Conservation (phyloP, 306 rosid genomes). For the Trifolium repens region DNA sequence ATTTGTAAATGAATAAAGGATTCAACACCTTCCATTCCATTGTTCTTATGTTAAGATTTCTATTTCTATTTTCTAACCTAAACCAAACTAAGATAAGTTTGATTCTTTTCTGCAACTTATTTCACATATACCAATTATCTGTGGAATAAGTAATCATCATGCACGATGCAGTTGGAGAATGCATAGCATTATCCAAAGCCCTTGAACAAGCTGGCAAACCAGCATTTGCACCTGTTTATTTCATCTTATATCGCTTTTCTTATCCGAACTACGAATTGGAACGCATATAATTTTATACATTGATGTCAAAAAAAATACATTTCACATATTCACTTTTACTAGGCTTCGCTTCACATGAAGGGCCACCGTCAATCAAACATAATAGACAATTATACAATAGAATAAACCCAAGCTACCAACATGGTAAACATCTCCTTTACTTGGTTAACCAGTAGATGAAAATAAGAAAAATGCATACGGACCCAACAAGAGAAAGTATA, state of each 20-base stretch:
- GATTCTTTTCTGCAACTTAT: too few species aligned
- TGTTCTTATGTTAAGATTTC: not conserved
- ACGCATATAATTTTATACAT: constrained; percentile 25
- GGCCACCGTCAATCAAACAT: constrained; percentile 34
- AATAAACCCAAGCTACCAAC: constrained; percentile 28
- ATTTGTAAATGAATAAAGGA: not conserved
- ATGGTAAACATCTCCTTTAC: constrained; percentile 48
- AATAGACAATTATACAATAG: constrained; percentile 23
- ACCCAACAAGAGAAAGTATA: constrained; percentile 86
- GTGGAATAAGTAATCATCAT: not conserved
- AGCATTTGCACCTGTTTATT: not conserved
- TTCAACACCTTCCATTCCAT: not conserved
- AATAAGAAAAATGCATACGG: constrained; percentile 86
- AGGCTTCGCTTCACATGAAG: constrained; percentile 40
- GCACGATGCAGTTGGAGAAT: not conserved
- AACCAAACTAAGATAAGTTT: too few species aligned
- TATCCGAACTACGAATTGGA: constrained; percentile 12
- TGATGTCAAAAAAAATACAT: not conserved
- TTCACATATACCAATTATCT: too few species aligned
- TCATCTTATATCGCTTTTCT: not conserved
- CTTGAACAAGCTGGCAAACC: not conserved
- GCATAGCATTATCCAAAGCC: not conserved
- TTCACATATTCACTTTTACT: constrained; percentile 27
- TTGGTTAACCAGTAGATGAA: constrained; percentile 87
- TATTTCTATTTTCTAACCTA: too few species aligned